Evolutionary conservation across 371 early-diverging fungal genomes (phyloP).

Genomic region (Mycotypha africana): DNA sequence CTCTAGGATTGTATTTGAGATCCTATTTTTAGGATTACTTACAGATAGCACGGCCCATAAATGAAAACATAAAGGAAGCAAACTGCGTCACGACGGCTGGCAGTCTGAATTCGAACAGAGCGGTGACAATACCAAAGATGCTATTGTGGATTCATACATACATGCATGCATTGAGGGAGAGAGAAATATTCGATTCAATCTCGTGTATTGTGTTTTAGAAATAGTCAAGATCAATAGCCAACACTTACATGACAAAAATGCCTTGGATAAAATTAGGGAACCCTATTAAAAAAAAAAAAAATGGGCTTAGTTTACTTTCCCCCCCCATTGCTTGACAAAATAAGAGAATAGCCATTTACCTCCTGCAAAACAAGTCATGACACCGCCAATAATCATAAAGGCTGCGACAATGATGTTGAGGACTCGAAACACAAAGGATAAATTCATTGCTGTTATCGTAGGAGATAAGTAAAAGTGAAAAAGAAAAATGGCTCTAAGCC

Average conservation of each 20-base stretch:
- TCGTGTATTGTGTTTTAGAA: too few relatives aligned
- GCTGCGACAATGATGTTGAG: slow-evolving; percentile 28
- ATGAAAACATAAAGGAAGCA: slow-evolving; percentile 28
- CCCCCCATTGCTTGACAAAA: too few relatives aligned
- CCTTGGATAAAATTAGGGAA: slow-evolving; percentile 42
- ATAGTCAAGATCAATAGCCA: not conserved
- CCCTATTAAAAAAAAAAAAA: slow-evolving; percentile 10
- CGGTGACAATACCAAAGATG: slow-evolving; percentile 31
- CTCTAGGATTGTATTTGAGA: too few relatives aligned
- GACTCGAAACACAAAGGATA: slow-evolving; percentile 23
- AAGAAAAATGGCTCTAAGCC: not conserved
- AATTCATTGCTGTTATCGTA: slow-evolving; percentile 8
- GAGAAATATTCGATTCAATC: too few relatives aligned
- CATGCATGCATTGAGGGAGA: too few relatives aligned
- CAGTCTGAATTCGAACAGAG: slow-evolving; percentile 35
- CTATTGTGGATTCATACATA: not conserved
- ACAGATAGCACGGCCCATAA: slow-evolving; percentile 24
- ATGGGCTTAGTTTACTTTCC: too few relatives aligned
- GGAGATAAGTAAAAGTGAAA: slow-evolving; percentile 6
- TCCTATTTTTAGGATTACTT: too few relatives aligned
- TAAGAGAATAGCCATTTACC: too few relatives aligned
- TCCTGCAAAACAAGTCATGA: slow-evolving; percentile 29
- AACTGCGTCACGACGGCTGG: slow-evolving; percentile 23
- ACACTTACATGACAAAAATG: slow-evolving; percentile 32
- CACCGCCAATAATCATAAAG: slow-evolving; percentile 38